phyloP scores from a whole-genome alignment of 208 protist species.

The Porcisia hertigi region DNA sequence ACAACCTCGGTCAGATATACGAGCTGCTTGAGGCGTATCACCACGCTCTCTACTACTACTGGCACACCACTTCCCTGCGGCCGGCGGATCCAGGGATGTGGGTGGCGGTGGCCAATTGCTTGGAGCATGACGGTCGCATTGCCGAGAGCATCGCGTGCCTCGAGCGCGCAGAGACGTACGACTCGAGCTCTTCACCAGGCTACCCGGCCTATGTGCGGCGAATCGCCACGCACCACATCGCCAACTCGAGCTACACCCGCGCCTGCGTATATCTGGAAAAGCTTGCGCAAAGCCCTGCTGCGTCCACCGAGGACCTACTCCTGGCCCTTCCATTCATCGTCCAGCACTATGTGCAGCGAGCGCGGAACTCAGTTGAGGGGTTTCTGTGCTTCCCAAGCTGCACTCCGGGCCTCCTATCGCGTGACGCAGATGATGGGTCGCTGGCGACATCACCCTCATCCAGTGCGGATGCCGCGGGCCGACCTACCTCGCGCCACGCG shows the following conservation, averaged over 20 bases:
- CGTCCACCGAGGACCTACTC: constrained; percentile 48
- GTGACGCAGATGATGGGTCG: constrained; percentile 1
- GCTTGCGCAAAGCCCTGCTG: constrained; percentile 45
- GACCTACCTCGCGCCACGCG: constrained; percentile 11
- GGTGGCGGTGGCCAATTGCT: constrained; percentile 78
- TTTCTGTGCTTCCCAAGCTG: constrained; percentile 56
- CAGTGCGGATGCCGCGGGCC: neutral
- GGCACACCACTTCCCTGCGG: constrained; percentile 91
- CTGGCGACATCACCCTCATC: constrained; percentile 6
- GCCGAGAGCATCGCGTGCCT: constrained; percentile 74
- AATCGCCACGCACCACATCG: constrained; percentile 73
- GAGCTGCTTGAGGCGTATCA: constrained; percentile 95
- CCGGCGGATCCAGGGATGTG: constrained; percentile 96
- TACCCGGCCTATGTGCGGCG: constrained; percentile 74
- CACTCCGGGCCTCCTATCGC: constrained; percentile 31
- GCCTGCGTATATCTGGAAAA: constrained; percentile 73
- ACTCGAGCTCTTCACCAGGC: constrained; percentile 35
- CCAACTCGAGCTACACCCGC: constrained; percentile 41
- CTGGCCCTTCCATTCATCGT: constrained; percentile 71
- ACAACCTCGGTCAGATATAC: constrained; percentile 97
- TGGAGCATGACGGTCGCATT: constrained; percentile 74
- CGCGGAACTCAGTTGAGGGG: constrained; percentile 48
- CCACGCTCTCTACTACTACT: constrained; percentile 97
- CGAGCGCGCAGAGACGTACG: constrained; percentile 71
- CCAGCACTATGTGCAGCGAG: constrained; percentile 61